These are phyloP conservation scores for Arachis monticola DNA, from an alignment of 331 rosid species.

Conservation along the genomic window DNA sequence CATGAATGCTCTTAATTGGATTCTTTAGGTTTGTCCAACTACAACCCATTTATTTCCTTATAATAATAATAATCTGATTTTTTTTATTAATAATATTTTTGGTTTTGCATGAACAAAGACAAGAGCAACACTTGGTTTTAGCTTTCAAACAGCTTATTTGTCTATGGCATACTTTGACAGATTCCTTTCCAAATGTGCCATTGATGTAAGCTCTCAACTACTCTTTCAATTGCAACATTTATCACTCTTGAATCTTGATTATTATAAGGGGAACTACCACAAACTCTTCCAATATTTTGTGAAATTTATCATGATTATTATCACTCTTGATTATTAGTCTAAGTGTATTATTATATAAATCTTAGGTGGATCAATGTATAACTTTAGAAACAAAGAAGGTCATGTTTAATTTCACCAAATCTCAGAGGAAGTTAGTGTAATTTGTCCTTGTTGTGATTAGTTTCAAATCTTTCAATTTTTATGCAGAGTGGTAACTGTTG, in stretches of 20 bases:
- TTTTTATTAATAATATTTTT: not conserved
- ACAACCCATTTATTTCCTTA: slow-evolving; percentile 5
- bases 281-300: no score
- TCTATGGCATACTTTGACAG: slow-evolving; percentile 80
- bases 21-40: slow-evolving; percentile 63
- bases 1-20: slow-evolving; percentile 69
- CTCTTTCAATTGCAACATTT: not conserved
- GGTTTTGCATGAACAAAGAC: slow-evolving; percentile 47
- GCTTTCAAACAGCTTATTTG: slow-evolving; percentile 78
- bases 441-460: not conserved
- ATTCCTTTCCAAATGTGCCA: slow-evolving; percentile 58
- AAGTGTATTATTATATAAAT: no score
- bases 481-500: slow-evolving; percentile 56
- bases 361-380: no score
- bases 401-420: not conserved
- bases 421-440: not conserved
- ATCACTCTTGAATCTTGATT: not conserved
- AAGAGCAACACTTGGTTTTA: slow-evolving; percentile 67
- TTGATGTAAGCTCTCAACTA: slow-evolving; percentile 57
- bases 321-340: no score
- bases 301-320: no score
- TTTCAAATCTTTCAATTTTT: not conserved
- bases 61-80: no score
- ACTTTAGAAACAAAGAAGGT: no score
- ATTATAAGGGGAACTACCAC: not conserved